Conservation (phyloP, 179 eudicot species). For the Nepenthes alata region DNA sequence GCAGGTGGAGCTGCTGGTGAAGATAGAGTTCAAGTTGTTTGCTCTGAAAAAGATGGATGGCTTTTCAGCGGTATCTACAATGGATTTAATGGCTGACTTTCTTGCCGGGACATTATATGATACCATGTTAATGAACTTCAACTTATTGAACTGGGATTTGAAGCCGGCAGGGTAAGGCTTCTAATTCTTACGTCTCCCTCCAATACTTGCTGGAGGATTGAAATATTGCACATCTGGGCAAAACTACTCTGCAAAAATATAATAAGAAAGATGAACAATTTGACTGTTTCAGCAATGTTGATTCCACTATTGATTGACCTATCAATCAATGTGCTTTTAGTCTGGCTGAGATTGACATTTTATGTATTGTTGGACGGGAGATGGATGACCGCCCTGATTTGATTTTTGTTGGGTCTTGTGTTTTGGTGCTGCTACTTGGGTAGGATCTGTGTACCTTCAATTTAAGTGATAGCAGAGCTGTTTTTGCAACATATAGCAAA, state of each 20-base stretch:
- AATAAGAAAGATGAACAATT: not conserved
- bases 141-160: conserved; percentile 44
- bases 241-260: conserved; percentile 4
- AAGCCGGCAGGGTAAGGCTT: conserved; percentile 21
- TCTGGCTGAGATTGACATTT: conserved; percentile 75
- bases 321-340: conserved; percentile 41
- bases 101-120: conserved; percentile 82
- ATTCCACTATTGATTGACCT: conserved; percentile 15
- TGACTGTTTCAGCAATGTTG: not conserved
- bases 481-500: conserved; percentile 48
- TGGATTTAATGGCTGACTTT: conserved; percentile 90
- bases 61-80: conserved; percentile 79
- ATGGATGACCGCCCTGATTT: conserved; percentile 93
- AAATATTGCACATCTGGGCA: conserved; percentile 8
- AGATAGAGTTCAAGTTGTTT: conserved; percentile 85
- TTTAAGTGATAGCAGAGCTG: conserved; percentile 82
- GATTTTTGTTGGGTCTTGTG: conserved; percentile 89
- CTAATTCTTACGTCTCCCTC: conserved; percentile 10
- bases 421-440: conserved; percentile 59
- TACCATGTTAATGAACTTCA: conserved; percentile 57
- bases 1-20: conserved; percentile 99
- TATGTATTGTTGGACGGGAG: conserved; percentile 84
- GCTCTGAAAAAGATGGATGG: conserved; percentile 96
- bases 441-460: conserved; percentile 61
- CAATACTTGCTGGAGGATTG: conserved; percentile 14